Percentiles rank a stretch among this genome's conserved stretches.
These are phyloP conservation scores for Suhomyces taliae DNA, from an alignment of 1,139 yeast species.

Conservation along the genomic window DNA sequence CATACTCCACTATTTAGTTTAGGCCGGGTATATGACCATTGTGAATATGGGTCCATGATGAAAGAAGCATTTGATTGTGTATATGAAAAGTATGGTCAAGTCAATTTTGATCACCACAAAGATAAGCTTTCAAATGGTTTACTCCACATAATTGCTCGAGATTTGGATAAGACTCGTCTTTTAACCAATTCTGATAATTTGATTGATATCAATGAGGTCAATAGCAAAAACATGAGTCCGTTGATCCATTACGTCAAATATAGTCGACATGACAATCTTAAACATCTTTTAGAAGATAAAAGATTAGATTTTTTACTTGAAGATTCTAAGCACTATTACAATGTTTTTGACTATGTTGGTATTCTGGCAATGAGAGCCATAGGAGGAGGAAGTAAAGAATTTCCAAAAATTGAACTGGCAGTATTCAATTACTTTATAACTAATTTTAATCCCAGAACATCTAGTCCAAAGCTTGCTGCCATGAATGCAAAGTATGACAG, in stretches of 20 bases:
- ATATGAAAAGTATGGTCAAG: slow-evolving; percentile 37
- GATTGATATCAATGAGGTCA: slow-evolving; percentile 61
- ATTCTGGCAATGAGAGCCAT: slow-evolving; percentile 33
- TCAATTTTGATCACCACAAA: slow-evolving; percentile 59
- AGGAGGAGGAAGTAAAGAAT: slow-evolving; percentile 28
- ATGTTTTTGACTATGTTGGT: slow-evolving; percentile 43
- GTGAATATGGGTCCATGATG: slow-evolving; percentile 55
- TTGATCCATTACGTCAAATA: slow-evolving; percentile 70
- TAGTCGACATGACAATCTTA: slow-evolving; percentile 61
- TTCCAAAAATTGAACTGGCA: slow-evolving; percentile 44
- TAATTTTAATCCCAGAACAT: slow-evolving; percentile 23
- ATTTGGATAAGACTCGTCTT: slow-evolving; percentile 40
- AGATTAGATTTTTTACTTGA: slow-evolving; percentile 45
- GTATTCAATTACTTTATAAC: slow-evolving; percentile 43
- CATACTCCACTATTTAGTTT: slow-evolving; percentile 81
- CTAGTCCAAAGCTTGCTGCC: slow-evolving; percentile 22
- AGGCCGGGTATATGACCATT: slow-evolving; percentile 80
- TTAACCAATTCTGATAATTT: slow-evolving; percentile 32
- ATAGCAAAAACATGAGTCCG: slow-evolving; percentile 64
- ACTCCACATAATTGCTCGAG: slow-evolving; percentile 62
- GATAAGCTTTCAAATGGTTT: slow-evolving; percentile 76
- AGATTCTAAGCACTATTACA: slow-evolving; percentile 45
- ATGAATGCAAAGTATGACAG: slow-evolving; percentile 40
- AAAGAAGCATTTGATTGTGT: slow-evolving; percentile 47
- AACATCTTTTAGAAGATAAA: slow-evolving; percentile 43